These are phyloP conservation scores for Colletotrichum camelliae DNA, from an alignment of 2,329 filamentous ascomycete species.

Conservation along the genomic window DNA sequence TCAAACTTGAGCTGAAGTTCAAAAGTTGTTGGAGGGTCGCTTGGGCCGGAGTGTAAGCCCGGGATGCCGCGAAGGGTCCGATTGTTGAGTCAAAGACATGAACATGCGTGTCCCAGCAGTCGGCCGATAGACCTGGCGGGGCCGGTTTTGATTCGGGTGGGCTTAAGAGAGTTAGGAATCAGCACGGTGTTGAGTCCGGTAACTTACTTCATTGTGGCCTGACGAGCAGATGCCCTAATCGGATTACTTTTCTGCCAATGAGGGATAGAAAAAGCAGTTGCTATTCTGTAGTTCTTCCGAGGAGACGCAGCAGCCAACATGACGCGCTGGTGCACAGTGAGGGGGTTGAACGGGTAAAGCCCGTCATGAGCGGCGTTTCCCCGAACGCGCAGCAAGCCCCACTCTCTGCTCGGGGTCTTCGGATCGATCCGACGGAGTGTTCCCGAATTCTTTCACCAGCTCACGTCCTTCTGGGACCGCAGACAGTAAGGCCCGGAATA, in stretches of 20 bases:
- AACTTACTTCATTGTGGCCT: neutral
- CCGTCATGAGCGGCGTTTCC: neutral
- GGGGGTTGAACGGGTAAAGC: neutral
- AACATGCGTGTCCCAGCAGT: constrained; percentile 15
- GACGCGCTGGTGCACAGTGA: neutral
- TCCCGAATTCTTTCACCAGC: neutral
- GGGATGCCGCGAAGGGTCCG: neutral
- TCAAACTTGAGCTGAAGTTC: neutral
- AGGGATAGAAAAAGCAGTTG: neutral
- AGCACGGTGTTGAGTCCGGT: neutral
- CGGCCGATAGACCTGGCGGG: neutral
- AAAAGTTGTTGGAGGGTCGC: neutral
- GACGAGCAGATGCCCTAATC: neutral
- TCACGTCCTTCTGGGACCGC: neutral
- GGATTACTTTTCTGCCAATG: neutral
- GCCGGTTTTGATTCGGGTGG: neutral
- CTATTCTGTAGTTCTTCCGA: neutral
- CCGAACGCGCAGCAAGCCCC: neutral
- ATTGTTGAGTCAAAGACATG: constrained; percentile 14
- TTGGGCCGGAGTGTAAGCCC: constrained; percentile 13
- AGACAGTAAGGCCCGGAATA: neutral
- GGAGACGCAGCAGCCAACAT: neutral
- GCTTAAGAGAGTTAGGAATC: neutral
- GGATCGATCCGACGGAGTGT: neutral
- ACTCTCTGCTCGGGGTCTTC: neutral